Conservation (phyloP, 2,329 filamentous ascomycete species). For the Fusarium brevicatenulatum region DNA sequence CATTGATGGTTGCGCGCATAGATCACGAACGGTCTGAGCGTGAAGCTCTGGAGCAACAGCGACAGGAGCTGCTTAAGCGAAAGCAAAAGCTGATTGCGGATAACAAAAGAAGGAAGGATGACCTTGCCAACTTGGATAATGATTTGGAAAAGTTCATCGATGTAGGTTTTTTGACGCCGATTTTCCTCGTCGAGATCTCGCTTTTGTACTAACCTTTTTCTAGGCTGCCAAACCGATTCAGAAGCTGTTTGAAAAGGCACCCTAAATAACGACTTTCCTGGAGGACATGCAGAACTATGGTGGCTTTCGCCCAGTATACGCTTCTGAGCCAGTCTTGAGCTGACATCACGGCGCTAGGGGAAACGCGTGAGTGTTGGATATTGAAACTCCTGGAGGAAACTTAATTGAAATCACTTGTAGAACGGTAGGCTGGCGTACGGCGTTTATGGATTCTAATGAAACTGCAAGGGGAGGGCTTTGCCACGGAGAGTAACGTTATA, state of each 20-base stretch:
- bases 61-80: constrained; percentile 77
- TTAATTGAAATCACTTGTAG: neutral
- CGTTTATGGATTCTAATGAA: neutral
- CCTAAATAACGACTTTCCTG: constrained; percentile 42
- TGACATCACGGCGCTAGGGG: neutral
- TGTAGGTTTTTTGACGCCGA: constrained; percentile 59
- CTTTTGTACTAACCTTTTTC: constrained; percentile 28
- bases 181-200: neutral
- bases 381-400: neutral
- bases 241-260: constrained; percentile 75
- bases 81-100: constrained; percentile 71
- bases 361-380: neutral
- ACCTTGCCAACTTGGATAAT: constrained; percentile 88
- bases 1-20: constrained; percentile 89
- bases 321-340: neutral
- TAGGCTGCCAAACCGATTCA: constrained; percentile 90
- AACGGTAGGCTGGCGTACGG: constrained; percentile 9
- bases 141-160: constrained; percentile 95
- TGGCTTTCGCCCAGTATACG: neutral
- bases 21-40: constrained; percentile 89
- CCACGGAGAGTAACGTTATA: neutral
- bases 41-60: constrained; percentile 84
- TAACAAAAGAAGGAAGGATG: constrained; percentile 94
- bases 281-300: neutral
- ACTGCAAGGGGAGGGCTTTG: neutral